These are phyloP conservation scores for Naganishia sp. DNA, from an alignment of 1,284 basidiomycete genomes.

Conservation along the genomic window DNA sequence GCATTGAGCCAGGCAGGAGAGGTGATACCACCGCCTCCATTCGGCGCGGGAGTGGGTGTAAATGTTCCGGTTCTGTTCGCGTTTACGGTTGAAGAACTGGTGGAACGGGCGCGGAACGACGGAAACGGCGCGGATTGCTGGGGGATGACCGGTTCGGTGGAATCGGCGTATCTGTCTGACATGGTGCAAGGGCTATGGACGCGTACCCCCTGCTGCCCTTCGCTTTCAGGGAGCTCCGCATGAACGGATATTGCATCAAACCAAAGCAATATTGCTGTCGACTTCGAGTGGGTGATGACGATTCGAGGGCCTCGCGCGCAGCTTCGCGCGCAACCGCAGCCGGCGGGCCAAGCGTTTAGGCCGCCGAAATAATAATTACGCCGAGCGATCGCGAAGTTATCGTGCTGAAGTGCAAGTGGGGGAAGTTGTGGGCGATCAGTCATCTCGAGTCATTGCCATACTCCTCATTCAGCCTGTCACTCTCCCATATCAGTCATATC, in stretches of 20 bases:
- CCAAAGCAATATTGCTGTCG: background rate
- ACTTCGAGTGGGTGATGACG: background rate
- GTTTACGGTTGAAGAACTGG: slow-evolving; percentile 19
- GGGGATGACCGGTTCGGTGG: slow-evolving; percentile 5
- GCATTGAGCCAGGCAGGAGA: slow-evolving; percentile 32
- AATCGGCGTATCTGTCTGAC: background rate
- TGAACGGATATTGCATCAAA: background rate
- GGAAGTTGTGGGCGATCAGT: too few relatives aligned
- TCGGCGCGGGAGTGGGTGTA: background rate
- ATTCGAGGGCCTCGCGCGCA: background rate
- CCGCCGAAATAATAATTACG: slow-evolving; percentile 2
- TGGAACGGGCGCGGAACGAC: slow-evolving; percentile 17
- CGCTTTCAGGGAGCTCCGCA: background rate
- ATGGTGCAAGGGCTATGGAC: background rate
- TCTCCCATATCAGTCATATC: too few relatives aligned
- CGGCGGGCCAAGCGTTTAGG: background rate
- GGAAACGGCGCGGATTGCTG: slow-evolving; percentile 16
- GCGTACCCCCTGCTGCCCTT: background rate
- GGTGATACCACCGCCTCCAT: slow-evolving; percentile 17
- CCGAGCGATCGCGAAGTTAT: background rate
- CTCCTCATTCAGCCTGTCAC: too few relatives aligned
- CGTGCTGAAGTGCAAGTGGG: too few relatives aligned
- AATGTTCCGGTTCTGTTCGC: slow-evolving; percentile 3
- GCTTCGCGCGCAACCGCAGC: background rate
- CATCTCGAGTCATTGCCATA: too few relatives aligned